phyloP scores from a whole-genome alignment of 2,329 filamentous ascomycete species.

The Pseudocercospora musae region DNA sequence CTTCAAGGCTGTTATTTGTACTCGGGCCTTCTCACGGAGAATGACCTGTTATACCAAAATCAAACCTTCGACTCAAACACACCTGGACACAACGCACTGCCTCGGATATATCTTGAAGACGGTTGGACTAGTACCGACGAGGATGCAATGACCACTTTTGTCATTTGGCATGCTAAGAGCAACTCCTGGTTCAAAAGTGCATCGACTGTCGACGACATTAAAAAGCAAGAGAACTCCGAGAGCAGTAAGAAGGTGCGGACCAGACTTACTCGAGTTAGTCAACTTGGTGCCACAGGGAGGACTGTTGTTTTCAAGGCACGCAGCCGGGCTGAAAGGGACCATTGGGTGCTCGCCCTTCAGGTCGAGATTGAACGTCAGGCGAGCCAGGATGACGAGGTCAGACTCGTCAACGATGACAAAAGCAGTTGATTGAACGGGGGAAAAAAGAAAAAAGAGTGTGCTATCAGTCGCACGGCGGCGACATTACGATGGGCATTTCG shows the following conservation, averaged over 20 bases:
- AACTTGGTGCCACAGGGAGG: constrained; percentile 58
- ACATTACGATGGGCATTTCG: not conserved
- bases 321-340: constrained; percentile 62
- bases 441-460: not conserved
- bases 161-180: constrained; percentile 61
- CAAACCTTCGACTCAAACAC: constrained; percentile 62
- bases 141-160: constrained; percentile 64
- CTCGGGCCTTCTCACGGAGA: constrained; percentile 60
- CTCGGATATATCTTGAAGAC: constrained; percentile 59
- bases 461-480: not conserved
- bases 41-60: constrained; percentile 61
- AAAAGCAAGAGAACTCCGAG: constrained; percentile 12
- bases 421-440: not conserved
- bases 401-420: constrained; percentile 35
- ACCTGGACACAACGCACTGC: constrained; percentile 58
- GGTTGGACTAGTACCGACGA: constrained; percentile 61
- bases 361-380: constrained; percentile 61
- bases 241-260: constrained; percentile 19
- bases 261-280: constrained; percentile 58
- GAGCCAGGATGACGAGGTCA: constrained; percentile 53
- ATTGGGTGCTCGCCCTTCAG: constrained; percentile 64
- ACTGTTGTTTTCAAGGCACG: constrained; percentile 65
- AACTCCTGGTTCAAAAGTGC: constrained; percentile 53
- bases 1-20: constrained; percentile 65
- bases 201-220: constrained; percentile 33